Base-by-base conservation (phyloP, 371 early-diverging fungal genomes). In the Mortierella sp. region DNA sequence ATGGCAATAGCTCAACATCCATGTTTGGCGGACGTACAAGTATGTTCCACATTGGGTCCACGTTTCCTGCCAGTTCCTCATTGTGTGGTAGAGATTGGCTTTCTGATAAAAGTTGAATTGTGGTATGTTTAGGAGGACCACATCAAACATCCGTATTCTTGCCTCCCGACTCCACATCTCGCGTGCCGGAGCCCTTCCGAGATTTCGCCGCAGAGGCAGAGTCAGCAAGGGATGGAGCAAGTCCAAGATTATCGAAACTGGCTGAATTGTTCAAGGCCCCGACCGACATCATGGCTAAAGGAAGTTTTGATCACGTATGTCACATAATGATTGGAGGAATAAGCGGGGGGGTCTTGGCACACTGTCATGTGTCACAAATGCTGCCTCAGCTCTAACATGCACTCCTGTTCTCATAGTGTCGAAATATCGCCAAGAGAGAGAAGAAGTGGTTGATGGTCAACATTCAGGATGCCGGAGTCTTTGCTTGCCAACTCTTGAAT, bases 361-460 rank as follows among this genome's bases (percentile, higher is more conserved):
- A 10, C 7, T 34, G 10, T 34, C 34, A 34, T 34, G 34, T 34
- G 34, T 34, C 34, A 34, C 34, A n/a, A n/a, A n/a, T 34, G 34
- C 4, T 34, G 34, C 34, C 7, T 34, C 34, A 34, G 34, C n/a
- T n/a, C n/a, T n/a, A n/a, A n/a, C n/a, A n/a, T n/a, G n/a, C n/a
- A n/a, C n/a, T n/a, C n/a, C n/a, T n/a, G n/a, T n/a, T n/a, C n/a
- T n/a, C 21, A 1, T 72, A 89, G 89, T 94, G 95, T 21, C 88
- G 95, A 59, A 82, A 84, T 4, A 60, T 64, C 16, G 98, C 94
- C 12, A 83, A 83, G 63, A 71, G 67, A 26, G 80, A 84, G 18
- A 80, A 82, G 27, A 94, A 91, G 67, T 96, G 95, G 95, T 65
- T 98, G 41, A 79, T 98, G 71, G 84, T 97, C 24, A 95, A 95